These are phyloP conservation scores for Xylaria sp. DNA, from an alignment of 495 filamentous ascomycete species.

Conservation along the genomic window DNA sequence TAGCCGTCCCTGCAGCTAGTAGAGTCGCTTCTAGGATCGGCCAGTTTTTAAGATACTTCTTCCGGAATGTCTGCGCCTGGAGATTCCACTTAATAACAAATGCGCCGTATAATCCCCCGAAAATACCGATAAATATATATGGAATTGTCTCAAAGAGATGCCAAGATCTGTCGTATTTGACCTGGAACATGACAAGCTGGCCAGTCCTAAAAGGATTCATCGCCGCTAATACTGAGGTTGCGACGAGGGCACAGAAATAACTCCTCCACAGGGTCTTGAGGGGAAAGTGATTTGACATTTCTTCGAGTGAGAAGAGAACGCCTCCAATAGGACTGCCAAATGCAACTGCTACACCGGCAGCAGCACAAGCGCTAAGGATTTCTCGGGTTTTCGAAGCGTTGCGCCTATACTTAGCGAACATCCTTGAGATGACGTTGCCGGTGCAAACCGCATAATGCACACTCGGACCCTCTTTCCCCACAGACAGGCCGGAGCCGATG, in stretches of 20 bases:
- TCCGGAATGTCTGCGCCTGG: conserved; percentile 87
- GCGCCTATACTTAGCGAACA: conserved; percentile 91
- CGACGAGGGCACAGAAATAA: conserved; percentile 97
- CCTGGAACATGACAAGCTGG: conserved; percentile 99
- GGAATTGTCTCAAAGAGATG: conserved; percentile 97
- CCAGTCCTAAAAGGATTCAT: conserved; percentile 99
- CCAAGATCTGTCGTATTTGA: conserved; percentile 94
- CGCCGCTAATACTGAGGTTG: conserved; percentile 89
- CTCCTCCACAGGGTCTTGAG: conserved; percentile 98
- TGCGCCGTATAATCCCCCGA: conserved; percentile 94
- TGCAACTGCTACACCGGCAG: conserved; percentile 93
- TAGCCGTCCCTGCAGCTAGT: conserved; percentile 80
- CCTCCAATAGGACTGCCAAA: conserved; percentile 98
- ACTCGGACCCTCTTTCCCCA: conserved; percentile 97
- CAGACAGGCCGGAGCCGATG: conserved; percentile 92
- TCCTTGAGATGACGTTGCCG: conserved; percentile 92
- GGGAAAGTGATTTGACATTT: conserved; percentile 98
- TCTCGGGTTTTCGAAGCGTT: conserved; percentile 96
- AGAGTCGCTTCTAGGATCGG: conserved; percentile 88
- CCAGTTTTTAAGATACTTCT: conserved; percentile 88
- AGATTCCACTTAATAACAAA: conserved; percentile 99
- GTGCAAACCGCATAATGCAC: conserved; percentile 98
- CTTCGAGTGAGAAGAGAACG: conserved; percentile 95
- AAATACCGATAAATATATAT: conserved; percentile 88
- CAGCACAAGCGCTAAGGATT: conserved; percentile 92